These are phyloP conservation scores for Torrubiella hemipterigena DNA, from an alignment of 2,329 filamentous ascomycete species.

Conservation along the genomic window DNA sequence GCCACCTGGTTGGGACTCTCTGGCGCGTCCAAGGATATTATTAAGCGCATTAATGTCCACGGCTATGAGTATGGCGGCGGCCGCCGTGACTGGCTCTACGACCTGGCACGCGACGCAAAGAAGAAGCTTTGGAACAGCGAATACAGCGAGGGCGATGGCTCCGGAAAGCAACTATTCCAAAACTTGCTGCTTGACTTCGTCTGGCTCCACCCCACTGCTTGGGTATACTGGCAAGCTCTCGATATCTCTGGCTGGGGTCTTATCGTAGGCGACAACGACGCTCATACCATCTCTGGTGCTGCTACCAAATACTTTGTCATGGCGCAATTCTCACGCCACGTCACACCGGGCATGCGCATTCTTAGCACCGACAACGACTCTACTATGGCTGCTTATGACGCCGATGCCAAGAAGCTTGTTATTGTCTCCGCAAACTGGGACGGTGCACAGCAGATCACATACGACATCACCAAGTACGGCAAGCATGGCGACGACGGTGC, in stretches of 20 bases:
- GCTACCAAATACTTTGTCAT: too few species aligned
- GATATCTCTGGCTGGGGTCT: conserved; percentile 28
- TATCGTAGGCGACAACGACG: conserved; percentile 24
- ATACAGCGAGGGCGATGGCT: conserved; percentile 27
- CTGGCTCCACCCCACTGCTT: conserved; percentile 26
- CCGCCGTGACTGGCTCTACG: conserved; percentile 19
- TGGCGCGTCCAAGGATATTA: conserved; percentile 12
- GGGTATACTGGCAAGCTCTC: conserved; percentile 32
- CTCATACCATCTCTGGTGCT: too few species aligned
- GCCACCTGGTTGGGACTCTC: too few species aligned
- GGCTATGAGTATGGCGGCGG: conserved; percentile 26
- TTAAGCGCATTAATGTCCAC: conserved; percentile 29
- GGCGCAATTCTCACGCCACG: too few species aligned
- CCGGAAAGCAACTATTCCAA: conserved; percentile 18
- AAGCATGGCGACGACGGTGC: too few species aligned
- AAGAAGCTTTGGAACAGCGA: conserved; percentile 29
- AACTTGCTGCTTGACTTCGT: conserved; percentile 27
- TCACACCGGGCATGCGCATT: too few species aligned
- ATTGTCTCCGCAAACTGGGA: too few species aligned
- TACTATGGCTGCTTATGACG: too few species aligned
- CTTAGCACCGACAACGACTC: too few species aligned
- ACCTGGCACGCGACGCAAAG: conserved; percentile 11
- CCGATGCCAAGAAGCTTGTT: too few species aligned
- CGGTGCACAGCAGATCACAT: too few species aligned
- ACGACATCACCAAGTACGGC: too few species aligned